Evolutionary conservation across 2,329 filamentous ascomycete species (phyloP).

Genomic region (Phyllosticta paracitricarpa): DNA sequence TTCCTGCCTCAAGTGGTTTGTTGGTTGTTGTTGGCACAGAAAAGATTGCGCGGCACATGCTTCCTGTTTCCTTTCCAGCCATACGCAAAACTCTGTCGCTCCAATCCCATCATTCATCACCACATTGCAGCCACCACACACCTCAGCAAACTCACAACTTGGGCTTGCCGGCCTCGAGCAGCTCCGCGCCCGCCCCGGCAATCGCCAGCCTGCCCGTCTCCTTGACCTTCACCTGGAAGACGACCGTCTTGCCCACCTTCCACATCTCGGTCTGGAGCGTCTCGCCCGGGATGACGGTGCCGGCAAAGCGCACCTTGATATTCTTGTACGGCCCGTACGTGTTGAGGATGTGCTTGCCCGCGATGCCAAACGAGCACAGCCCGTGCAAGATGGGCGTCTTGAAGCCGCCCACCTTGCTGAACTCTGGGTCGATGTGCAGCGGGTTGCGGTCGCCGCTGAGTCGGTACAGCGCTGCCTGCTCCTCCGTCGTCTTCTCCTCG

Average conservation of each 20-base stretch:
- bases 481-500: conserved; percentile 76
- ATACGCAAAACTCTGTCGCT: no score
- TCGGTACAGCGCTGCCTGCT: conserved; percentile 89
- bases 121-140: no score
- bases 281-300: conserved; percentile 76
- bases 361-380: conserved; percentile 89
- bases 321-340: conserved; percentile 56
- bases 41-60: no score
- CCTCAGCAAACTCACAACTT: conserved; percentile 20
- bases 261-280: conserved; percentile 90
- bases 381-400: conserved; percentile 90
- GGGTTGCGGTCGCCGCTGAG: conserved; percentile 93
- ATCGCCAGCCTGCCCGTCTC: conserved; percentile 90
- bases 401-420: conserved; percentile 93
- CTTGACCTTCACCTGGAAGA: conserved; percentile 82
- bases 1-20: no score
- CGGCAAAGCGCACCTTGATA: conserved; percentile 86
- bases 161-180: conserved; percentile 39
- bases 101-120: no score
- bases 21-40: no score
- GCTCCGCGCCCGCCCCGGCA: conserved; percentile 67
- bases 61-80: no score
- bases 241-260: conserved; percentile 49
- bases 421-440: conserved; percentile 87
- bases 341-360: conserved; percentile 66